Percentiles rank a stretch among this genome's conserved stretches.
Evolutionary conservation across 2,329 filamentous ascomycete species (phyloP).

Genomic region (Orbilia javanica): DNA sequence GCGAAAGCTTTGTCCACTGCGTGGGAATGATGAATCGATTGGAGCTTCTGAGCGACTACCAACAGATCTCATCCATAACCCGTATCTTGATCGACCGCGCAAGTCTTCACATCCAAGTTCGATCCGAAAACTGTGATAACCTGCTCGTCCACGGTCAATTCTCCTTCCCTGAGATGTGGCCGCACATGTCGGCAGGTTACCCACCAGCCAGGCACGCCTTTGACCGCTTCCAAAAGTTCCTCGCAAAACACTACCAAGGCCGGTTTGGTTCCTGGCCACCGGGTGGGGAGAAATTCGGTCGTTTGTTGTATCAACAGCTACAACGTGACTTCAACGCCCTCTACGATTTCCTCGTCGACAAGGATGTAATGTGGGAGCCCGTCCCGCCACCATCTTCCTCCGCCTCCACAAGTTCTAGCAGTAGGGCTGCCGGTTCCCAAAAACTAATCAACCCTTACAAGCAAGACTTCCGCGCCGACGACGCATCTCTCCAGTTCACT

Average conservation of each 20-base stretch:
- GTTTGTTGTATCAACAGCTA: slow-evolving; percentile 71
- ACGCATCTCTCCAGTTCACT: slow-evolving; percentile 73
- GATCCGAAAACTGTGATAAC: slow-evolving; percentile 74
- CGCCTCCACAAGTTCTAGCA: slow-evolving; percentile 57
- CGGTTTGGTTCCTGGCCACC: slow-evolving; percentile 75
- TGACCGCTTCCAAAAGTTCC: slow-evolving; percentile 73
- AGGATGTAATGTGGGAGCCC: slow-evolving; percentile 73
- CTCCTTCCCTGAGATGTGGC: slow-evolving; percentile 75
- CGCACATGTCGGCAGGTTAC: slow-evolving; percentile 63
- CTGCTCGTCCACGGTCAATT: slow-evolving; percentile 71
- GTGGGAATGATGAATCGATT: slow-evolving; percentile 73
- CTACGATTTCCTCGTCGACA: slow-evolving; percentile 78
- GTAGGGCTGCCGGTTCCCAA: slow-evolving; percentile 16
- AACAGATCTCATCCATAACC: slow-evolving; percentile 72
- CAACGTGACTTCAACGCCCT: slow-evolving; percentile 76
- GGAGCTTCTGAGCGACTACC: slow-evolving; percentile 72
- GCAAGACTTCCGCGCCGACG: slow-evolving; percentile 65
- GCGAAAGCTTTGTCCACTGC: slow-evolving; percentile 76
- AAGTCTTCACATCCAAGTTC: slow-evolving; percentile 73
- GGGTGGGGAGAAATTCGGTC: slow-evolving; percentile 69
- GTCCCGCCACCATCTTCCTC: slow-evolving; percentile 61
- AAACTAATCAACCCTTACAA: slow-evolving; percentile 60
- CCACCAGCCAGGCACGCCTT: slow-evolving; percentile 71
- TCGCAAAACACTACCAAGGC: slow-evolving; percentile 71
- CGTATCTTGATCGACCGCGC: slow-evolving; percentile 74